phyloP scores from a whole-genome alignment of 2,329 filamentous ascomycete genomes.

The Xylaria sp. region DNA sequence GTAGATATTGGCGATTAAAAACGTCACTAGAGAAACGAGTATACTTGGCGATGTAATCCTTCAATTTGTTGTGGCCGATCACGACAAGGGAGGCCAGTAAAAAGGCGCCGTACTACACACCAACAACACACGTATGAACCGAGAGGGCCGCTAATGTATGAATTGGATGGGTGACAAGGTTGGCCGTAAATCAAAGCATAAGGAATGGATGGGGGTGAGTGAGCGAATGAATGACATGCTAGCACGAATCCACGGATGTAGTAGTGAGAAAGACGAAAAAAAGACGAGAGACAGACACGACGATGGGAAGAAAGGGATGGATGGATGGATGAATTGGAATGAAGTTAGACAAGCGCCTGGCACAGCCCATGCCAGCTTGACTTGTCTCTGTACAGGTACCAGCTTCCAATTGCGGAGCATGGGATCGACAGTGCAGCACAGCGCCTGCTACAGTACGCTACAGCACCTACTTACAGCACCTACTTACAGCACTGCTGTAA shows the following conservation, averaged over 20 bases:
- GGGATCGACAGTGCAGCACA: neutral
- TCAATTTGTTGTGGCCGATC: neutral
- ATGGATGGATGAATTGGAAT: constrained; percentile 21
- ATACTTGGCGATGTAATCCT: neutral
- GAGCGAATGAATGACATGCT: constrained; percentile 4
- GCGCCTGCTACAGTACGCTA: too few relatives aligned
- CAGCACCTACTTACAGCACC: too few relatives aligned
- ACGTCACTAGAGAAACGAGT: neutral
- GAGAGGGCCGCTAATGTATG: constrained; percentile 1
- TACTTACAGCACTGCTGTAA: too few relatives aligned
- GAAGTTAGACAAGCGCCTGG: constrained; percentile 17
- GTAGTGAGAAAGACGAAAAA: constrained; percentile 9
- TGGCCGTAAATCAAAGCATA: neutral
- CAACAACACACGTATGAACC: neutral
- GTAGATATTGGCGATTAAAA: constrained; percentile 10
- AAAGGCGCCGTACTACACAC: too few relatives aligned
- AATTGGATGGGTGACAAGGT: neutral
- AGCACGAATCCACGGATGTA: neutral
- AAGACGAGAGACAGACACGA: too few relatives aligned
- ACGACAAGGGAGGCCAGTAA: constrained; percentile 6
- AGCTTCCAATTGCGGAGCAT: neutral
- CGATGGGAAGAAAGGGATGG: constrained; percentile 4
- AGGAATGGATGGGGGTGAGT: constrained; percentile 10
- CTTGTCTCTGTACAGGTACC: neutral
- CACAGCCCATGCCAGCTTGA: neutral